Base-by-base conservation (phyloP, 2,329 filamentous ascomycete genomes). In the Rosellinia necatrix region DNA sequence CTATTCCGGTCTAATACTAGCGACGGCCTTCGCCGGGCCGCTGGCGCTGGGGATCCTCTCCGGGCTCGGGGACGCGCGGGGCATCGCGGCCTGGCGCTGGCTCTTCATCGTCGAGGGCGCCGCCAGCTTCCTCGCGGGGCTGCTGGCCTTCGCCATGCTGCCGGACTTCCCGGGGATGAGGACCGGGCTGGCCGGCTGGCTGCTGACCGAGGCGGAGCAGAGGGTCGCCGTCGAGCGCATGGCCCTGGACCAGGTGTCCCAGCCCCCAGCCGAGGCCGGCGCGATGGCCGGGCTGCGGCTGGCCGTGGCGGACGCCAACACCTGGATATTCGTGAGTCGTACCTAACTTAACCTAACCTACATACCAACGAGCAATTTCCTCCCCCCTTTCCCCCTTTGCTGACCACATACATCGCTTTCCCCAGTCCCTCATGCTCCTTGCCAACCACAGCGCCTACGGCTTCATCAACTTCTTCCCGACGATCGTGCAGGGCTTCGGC, bases 91-190 rank as follows among this genome's bases (percentile, higher is more conserved):
- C 3, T 81, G 76, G 75, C 74, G 72, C 32, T 81, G 73, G 79
- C 77, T 80, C 22, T 80, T 80, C 59, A 76, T 84, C 46, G 73
- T 84, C 34, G 80, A 85, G 72, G 86, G 86, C 1, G 73, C 87
- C 3, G 75, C 78, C 0, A 88, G 86, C 0, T 76, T 86, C 3
- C 2, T 88, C 1, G 77, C 88, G n/a, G 87, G 84, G 1, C 62
- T 86, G 3, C 70, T 76, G 1, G 83, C 79, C 4, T 88, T 85
- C 72, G n/a, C n/a, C n/a, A n/a, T n/a, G n/a, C n/a, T n/a, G n/a
- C n/a, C n/a, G n/a, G n/a, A n/a, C n/a, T 89, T 82, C 81, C 57
- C 74, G 7, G 71, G 72, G 59, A 73, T 70, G 48, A 73, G 68
- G 7, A 68, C 75, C 25, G 74, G 17, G 17, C 8, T 21, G 6